Evolutionary conservation across 2,329 filamentous ascomycete species (phyloP).

Genomic region (Huntiella bhutanensis): DNA sequence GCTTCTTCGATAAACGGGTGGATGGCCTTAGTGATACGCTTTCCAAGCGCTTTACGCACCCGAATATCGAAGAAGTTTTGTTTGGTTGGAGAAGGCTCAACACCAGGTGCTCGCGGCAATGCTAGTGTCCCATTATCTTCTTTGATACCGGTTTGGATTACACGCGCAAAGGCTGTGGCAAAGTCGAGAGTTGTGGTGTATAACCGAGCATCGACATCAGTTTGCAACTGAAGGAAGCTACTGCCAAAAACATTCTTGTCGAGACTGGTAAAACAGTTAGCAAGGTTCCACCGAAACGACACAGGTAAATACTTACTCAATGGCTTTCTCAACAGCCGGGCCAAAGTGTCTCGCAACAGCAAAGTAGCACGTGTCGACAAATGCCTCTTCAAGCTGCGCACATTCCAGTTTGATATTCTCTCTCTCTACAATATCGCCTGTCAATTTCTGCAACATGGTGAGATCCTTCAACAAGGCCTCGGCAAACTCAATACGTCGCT

Average conservation of each 20-base stretch:
- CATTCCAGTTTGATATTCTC: constrained; percentile 63
- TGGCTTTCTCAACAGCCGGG: constrained; percentile 62
- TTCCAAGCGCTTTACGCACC: constrained; percentile 68
- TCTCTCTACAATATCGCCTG: constrained; percentile 51
- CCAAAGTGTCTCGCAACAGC: constrained; percentile 60
- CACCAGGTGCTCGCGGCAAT: constrained; percentile 17
- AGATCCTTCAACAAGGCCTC: constrained; percentile 58
- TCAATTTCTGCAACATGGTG: constrained; percentile 51
- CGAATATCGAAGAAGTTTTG: constrained; percentile 48
- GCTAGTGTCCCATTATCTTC: constrained; percentile 18
- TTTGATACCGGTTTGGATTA: constrained; percentile 35
- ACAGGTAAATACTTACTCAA: constrained; percentile 42
- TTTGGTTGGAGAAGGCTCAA: constrained; percentile 31
- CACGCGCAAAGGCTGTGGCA: constrained; percentile 34
- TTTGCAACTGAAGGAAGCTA: constrained; percentile 30
- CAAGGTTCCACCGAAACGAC: constrained; percentile 1
- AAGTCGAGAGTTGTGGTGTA: constrained; percentile 41
- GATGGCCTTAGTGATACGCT: constrained; percentile 69
- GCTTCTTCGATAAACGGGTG: constrained; percentile 62
- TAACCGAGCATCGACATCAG: constrained; percentile 32
- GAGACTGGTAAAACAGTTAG: constrained; percentile 26
- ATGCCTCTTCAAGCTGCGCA: constrained; percentile 53
- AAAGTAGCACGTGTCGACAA: constrained; percentile 83
- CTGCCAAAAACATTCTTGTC: constrained; percentile 43
- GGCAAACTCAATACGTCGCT: constrained; percentile 75